Evolutionary conservation across 495 filamentous ascomycete species (phyloP).

Genomic region (Lophiostoma macrostomum): DNA sequence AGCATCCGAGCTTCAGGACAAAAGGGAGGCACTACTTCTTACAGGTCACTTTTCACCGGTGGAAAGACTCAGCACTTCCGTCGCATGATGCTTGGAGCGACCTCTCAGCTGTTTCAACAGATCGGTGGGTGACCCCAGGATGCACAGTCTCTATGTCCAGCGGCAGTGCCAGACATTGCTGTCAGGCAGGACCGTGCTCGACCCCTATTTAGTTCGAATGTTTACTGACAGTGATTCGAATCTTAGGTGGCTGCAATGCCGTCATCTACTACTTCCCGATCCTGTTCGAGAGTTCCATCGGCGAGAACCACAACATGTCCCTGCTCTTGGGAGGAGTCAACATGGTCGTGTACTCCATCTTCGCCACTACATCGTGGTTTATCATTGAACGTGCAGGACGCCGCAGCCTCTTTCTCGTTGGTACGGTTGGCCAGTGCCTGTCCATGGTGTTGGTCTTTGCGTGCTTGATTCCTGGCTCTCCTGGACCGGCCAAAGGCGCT

Average conservation of each 20-base stretch:
- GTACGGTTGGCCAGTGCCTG: slow-evolving; percentile 38
- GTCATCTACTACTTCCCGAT: slow-evolving; percentile 84
- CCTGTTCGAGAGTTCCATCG: slow-evolving; percentile 66
- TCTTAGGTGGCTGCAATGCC: slow-evolving; percentile 77
- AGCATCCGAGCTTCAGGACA: slow-evolving; percentile 60
- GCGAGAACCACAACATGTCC: slow-evolving; percentile 55
- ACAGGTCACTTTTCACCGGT: slow-evolving; percentile 56
- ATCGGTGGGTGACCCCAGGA: slow-evolving; percentile 53
- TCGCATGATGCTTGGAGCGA: slow-evolving; percentile 58
- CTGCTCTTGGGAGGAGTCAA: slow-evolving; percentile 75
- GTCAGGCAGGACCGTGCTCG: too few species aligned
- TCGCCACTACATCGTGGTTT: slow-evolving; percentile 77
- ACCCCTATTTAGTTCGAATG: too few species aligned
- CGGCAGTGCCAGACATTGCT: too few species aligned
- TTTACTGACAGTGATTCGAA: too few species aligned
- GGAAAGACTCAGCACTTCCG: slow-evolving; percentile 66
- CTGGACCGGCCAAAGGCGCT: slow-evolving; percentile 24
- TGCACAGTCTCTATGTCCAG: too few species aligned
- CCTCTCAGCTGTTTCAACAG: slow-evolving; percentile 75
- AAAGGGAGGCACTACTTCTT: slow-evolving; percentile 51
- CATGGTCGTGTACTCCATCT: slow-evolving; percentile 75
- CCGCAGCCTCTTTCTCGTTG: slow-evolving; percentile 30
- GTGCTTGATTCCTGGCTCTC: slow-evolving; percentile 24
- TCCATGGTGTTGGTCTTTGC: slow-evolving; percentile 32
- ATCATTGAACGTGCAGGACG: slow-evolving; percentile 36